Evolutionary conservation across 1,139 yeast species (phyloP), one percentile per base, ranked within the genome.

Genomic region (Taphrina deformans): DNA sequence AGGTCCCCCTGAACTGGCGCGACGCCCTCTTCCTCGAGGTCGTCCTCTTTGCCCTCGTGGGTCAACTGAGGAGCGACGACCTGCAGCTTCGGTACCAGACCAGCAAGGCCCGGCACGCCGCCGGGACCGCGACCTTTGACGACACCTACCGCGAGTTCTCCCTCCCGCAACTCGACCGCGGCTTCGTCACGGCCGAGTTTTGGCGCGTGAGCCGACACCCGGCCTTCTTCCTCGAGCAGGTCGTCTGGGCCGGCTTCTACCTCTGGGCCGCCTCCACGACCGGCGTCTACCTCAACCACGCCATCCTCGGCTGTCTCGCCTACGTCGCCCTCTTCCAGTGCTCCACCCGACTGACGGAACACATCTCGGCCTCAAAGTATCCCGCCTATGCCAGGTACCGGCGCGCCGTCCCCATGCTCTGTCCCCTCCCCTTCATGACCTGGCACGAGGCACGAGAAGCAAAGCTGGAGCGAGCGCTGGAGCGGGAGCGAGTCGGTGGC

Each of bases 141-240:
- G 55, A 50, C 24, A 26, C 45, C n/a, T 60, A 40, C n/a, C 46
- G 52, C 31, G 69, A 66, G 40, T 69, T 55, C 41, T 52, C 69
- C 16, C 46, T 38, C 14, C 41, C 51, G 4, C 65, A 63, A 59
- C 65, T 69, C 12, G 67, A 65, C 38, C 66, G 69, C 12, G 71
- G 71, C 3, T 69, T 69, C 56, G 67, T 69, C 52, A 69, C 71
- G 2, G 44, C 55, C 1, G 71, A 70, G 21, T 31, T 64, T n/a
- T 69, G 69, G 60, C 65, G 64, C n/a, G 65, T 52, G 52, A 66
- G 69, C 3, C 55, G 71, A n/a, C 71, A 69, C 41, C 66, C 71
- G 18, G 70, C 70, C 46, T 69, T 69, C 41, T 26, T 67, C n/a
- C 66, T 65, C 24, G 71, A 69, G 62, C 71, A 69, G 35, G 18